Evolutionary conservation across 148 eudicot genomes (phyloP).

Genomic region (Spergularia marina): DNA sequence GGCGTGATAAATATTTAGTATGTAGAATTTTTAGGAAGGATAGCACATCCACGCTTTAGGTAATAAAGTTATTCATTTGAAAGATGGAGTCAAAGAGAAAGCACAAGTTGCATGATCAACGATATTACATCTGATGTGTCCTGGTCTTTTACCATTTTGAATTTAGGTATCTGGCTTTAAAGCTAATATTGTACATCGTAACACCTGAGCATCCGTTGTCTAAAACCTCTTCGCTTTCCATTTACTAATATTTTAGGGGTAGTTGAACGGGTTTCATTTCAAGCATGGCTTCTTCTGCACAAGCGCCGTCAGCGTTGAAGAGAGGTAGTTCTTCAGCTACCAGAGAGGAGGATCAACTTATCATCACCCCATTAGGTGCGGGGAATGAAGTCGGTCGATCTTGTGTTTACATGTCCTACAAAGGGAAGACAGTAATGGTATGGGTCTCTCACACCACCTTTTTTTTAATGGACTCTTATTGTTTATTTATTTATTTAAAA

Average conservation of each 20-base stretch:
- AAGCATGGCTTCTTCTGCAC: background rate
- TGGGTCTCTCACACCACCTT: background rate
- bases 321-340: conserved; percentile 14
- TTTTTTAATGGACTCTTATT: background rate
- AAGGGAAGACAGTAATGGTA: conserved; percentile 87
- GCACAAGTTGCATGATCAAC: background rate
- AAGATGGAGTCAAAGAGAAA: background rate
- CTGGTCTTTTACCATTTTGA: background rate
- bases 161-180: background rate
- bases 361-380: conserved; percentile 85
- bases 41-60: too few relatives aligned
- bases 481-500: background rate
- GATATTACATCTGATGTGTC: background rate
- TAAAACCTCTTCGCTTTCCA: background rate
- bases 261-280: background rate
- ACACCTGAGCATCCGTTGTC: background rate
- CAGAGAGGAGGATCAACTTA: conserved; percentile 74
- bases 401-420: conserved; percentile 77
- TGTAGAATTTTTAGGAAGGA: too few relatives aligned
- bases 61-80: too few relatives aligned
- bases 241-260: background rate
- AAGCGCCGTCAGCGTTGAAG: conserved; percentile 24
- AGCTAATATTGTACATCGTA: background rate
- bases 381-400: conserved; percentile 96
- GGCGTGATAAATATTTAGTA: too few relatives aligned